Conservation (phyloP, 2,329 filamentous ascomycete species). For the Cordyceps tenuipes region DNA sequence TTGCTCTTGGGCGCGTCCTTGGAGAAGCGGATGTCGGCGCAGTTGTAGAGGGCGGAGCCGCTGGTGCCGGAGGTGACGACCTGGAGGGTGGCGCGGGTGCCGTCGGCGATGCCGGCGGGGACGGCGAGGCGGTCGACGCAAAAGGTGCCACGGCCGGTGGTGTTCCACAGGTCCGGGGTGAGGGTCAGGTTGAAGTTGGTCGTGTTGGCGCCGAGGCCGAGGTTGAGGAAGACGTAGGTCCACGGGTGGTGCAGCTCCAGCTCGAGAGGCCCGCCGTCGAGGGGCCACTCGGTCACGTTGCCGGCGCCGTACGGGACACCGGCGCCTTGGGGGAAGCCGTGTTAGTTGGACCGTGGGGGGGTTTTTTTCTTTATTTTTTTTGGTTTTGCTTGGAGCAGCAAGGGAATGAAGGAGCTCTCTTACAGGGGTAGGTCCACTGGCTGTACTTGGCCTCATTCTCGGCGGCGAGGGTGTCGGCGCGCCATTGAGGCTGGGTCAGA, state of each 20-base stretch:
- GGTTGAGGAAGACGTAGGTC: constrained; percentile 46
- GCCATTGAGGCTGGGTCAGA: constrained; percentile 40
- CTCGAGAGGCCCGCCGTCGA: constrained; percentile 39
- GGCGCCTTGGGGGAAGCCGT: constrained; percentile 32
- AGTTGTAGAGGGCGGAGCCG: constrained; percentile 61
- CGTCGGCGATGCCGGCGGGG: constrained; percentile 48
- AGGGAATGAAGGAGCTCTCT: constrained; percentile 14
- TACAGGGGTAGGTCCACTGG: constrained; percentile 46
- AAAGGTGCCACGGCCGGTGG: constrained; percentile 52
- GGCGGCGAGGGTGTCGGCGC: constrained; percentile 36
- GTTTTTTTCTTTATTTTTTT: no score
- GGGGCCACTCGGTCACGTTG: constrained; percentile 46
- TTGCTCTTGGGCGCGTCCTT: constrained; percentile 36
- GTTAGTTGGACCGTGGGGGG: no score
- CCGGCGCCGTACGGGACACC: constrained; percentile 35
- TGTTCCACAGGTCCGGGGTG: constrained; percentile 49
- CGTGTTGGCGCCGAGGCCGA: constrained; percentile 41
- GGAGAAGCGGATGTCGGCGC: constrained; percentile 64
- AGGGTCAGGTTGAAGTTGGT: constrained; percentile 63
- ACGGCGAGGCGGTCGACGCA: constrained; percentile 54
- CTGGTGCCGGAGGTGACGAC: constrained; percentile 55
- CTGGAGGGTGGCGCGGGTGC: constrained; percentile 58
- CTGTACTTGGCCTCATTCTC: constrained; percentile 32
- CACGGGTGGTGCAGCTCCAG: constrained; percentile 44
- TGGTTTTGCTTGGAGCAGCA: not conserved